Base-by-base conservation (phyloP, 305 asterid genomes). In the Coffea humblotiana region DNA sequence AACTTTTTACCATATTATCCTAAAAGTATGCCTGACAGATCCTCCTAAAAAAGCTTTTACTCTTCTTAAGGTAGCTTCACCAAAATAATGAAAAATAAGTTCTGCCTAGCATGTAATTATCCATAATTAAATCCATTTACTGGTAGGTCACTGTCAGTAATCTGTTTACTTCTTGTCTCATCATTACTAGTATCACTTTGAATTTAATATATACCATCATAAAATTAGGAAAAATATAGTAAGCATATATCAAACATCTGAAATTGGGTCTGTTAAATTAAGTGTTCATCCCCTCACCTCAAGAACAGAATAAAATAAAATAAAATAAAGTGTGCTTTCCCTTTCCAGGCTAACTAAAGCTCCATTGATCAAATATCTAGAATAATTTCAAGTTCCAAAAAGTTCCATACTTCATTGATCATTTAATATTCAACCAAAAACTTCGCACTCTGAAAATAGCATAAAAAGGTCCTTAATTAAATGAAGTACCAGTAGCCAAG, bases 71-170 rank as follows among this genome's bases (percentile, higher is more conserved):
- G 45, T 48, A 9, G 13, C 32, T 25, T 25, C 18, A 48, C 73
- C 73, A 77, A 45, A 75, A 23, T 60, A 13, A 48, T 9, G 25
- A 47, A 76, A 79, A 82, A 76, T 54, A n/a, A 68, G 51, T 18
- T 32, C 47, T 66, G 18, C 76, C 60, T 18, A 72, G 9, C 51
- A 45, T 47, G 43, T 64, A 78, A 76, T 52, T 29, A 56, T 15
- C 47, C 18, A 35, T 8, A 18, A 37, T 14, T 9, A 29, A 71
- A 45, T 21, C 2, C 69, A 75, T 37, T 60, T 75, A 0, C 52
- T 58, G 1, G 21, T 56, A 70, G 72, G 21, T 56, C 76, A 71
- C 47, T 29, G 32, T 65, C 43, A 37, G 48, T 8, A 32, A 77
- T 77, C 48, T 32, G 52, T 32, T 52, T 51, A 49, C 19, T 69